Percentiles rank a stretch among this genome's conserved stretches.
These are phyloP conservation scores for Alisma plantagoaquatica DNA, from an alignment of 106 monocot species.

Conservation along the genomic window DNA sequence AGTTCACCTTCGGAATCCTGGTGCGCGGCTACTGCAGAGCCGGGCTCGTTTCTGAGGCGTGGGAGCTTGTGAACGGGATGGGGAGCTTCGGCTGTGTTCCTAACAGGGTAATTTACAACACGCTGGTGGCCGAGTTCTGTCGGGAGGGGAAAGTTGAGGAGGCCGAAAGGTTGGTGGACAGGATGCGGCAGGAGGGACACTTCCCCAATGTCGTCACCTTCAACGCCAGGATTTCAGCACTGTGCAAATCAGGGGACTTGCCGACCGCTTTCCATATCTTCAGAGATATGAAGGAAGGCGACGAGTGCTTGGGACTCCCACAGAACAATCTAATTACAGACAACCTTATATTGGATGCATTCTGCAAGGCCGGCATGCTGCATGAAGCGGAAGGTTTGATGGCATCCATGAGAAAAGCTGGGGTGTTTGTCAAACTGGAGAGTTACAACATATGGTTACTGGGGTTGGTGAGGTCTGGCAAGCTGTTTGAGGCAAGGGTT, in stretches of 20 bases:
- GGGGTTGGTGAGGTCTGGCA: conserved; percentile 53
- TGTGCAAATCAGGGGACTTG: conserved; percentile 65
- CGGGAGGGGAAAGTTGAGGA: conserved; percentile 41
- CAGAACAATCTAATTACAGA: conserved; percentile 56
- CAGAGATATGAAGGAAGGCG: conserved; percentile 60
- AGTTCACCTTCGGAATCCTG: conserved; percentile 71
- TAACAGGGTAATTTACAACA: conserved; percentile 68
- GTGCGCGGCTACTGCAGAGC: conserved; percentile 56
- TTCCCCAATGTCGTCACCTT: conserved; percentile 84
- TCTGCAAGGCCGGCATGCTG: conserved; percentile 52
- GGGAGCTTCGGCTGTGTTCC: conserved; percentile 20
- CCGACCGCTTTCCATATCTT: conserved; percentile 61
- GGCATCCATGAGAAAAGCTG: conserved; percentile 49
- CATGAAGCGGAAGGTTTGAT: conserved; percentile 53
- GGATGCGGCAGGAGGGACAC: conserved; percentile 52
- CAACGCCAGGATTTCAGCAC: conserved; percentile 74
- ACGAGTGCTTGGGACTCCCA: conserved; percentile 41
- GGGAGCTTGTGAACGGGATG: conserved; percentile 62
- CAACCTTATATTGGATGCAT: conserved; percentile 62
- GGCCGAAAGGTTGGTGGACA: conserved; percentile 65
- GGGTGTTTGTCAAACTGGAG: conserved; percentile 38
- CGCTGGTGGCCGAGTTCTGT: conserved; percentile 68
- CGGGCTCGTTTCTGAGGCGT: conserved; percentile 22
- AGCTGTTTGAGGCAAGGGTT: conserved; percentile 38
- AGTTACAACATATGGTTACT: conserved; percentile 79